These are phyloP conservation scores for Phytopythium cucurbitacearum DNA, from an alignment of 352 stramenopile species.

Conservation along the genomic window DNA sequence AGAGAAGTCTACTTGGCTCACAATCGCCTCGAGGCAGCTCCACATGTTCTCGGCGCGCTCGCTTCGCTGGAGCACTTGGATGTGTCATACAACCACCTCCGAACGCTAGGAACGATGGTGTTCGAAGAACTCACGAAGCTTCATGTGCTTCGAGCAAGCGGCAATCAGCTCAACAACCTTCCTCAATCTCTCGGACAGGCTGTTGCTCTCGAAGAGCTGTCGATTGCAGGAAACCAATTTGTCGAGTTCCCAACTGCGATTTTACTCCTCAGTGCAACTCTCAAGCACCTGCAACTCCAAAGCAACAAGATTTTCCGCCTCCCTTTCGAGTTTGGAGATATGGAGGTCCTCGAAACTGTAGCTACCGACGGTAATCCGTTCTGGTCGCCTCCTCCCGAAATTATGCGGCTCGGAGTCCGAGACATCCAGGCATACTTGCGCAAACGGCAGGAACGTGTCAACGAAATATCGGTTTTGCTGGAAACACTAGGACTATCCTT, in stretches of 20 bases:
- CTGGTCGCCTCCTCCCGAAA: constrained; percentile 52
- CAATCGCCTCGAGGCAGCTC: constrained; percentile 39
- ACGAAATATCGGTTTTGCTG: constrained; percentile 44
- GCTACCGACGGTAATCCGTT: constrained; percentile 77
- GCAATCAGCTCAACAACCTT: constrained; percentile 44
- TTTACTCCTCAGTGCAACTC: constrained; percentile 32
- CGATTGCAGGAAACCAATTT: constrained; percentile 58
- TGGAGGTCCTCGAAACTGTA: constrained; percentile 34
- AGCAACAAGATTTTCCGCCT: constrained; percentile 67
- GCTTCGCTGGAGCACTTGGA: constrained; percentile 36
- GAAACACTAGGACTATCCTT: constrained; percentile 26
- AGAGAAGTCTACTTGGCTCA: constrained; percentile 41
- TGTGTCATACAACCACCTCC: constrained; percentile 65
- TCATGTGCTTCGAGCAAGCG: constrained; percentile 33
- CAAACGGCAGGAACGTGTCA: constrained; percentile 55
- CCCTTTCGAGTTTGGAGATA: constrained; percentile 48
- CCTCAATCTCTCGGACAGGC: constrained; percentile 31
- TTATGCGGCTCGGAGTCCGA: constrained; percentile 50
- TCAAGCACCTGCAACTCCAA: constrained; percentile 53
- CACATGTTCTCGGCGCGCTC: constrained; percentile 22
- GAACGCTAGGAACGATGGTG: constrained; percentile 33
- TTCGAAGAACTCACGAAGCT: constrained; percentile 35
- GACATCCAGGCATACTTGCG: constrained; percentile 47
- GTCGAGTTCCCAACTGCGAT: constrained; percentile 35
- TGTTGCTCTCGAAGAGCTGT: constrained; percentile 39